Conservation (phyloP, 2,329 filamentous ascomycete species). For the Arthrobotrys entomopaga region DNA sequence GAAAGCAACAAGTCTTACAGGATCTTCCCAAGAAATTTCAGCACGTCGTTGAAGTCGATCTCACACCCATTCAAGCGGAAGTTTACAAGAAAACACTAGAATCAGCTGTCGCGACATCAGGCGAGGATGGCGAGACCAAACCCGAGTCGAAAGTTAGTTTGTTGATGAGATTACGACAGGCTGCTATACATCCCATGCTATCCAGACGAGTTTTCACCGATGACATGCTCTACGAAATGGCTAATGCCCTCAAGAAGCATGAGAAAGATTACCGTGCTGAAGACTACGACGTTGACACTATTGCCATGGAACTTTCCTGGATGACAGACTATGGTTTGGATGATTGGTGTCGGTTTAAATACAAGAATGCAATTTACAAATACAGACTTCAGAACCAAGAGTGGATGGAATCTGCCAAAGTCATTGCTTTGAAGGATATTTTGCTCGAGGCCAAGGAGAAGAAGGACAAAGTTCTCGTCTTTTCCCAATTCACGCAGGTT, state of each 20-base stretch:
- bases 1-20: constrained; percentile 87
- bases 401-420: constrained; percentile 83
- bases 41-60: constrained; percentile 80
- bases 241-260: constrained; percentile 74
- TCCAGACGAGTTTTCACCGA: constrained; percentile 85
- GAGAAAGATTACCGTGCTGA: constrained; percentile 66
- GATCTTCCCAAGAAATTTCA: constrained; percentile 83
- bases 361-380: constrained; percentile 67
- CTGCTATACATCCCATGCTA: constrained; percentile 88
- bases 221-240: constrained; percentile 78
- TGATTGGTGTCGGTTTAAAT: constrained; percentile 67
- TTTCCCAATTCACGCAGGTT: constrained; percentile 91
- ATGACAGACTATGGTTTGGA: constrained; percentile 73
- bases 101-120: constrained; percentile 71
- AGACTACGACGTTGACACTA: constrained; percentile 66
- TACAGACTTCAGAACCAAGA: constrained; percentile 71
- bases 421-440: constrained; percentile 80
- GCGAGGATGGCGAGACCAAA: constrained; percentile 68
- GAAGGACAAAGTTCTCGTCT: constrained; percentile 87
- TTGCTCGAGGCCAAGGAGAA: constrained; percentile 77
- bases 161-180: constrained; percentile 91
- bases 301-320: constrained; percentile 67
- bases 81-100: constrained; percentile 79
- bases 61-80: constrained; percentile 76
- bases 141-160: constrained; percentile 68